Evolutionary conservation across 352 stramenopile genomes (phyloP), one percentile per base, ranked within the genome.

Genomic region (Aphanomyces cochlioides): DNA sequence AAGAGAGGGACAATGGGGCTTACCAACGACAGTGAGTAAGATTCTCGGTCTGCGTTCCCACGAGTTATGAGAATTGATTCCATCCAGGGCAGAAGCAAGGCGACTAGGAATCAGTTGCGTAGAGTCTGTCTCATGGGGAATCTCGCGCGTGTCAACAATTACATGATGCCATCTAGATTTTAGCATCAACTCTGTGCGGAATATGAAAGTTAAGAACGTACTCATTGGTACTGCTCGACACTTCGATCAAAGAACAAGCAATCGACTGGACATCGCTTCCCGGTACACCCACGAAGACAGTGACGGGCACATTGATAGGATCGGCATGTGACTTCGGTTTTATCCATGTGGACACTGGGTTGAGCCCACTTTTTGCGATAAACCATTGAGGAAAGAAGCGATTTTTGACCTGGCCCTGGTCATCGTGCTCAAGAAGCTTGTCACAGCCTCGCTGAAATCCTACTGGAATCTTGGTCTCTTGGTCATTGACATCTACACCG

Each of bases 201-300:
- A 64, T 38, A 61, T 61, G 19, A 64, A 15, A 12, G 4, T 58
- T 12, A 47, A 45, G 56, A 17, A 45, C 60, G 63, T 60, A 69
- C 63, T 81, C 74, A 38, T 83, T 81, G 5, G 60, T 74, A 3
- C 64, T 60, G 0, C 77, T 79, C 8, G 84, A 80, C 56, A 93
- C 76, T 15, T 80, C 75, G 66, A 78, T 84, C 50, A 91, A 63
- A 2, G 73, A 80, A 10, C 74, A 7, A 1, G 77, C 69, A 57
- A 91, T 81, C 8, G 48, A 50, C 4, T 64, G 21, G 0, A 73
- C 77, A 3, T 78, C 77, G 72, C 85, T 93, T 48, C 85, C 83
- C n/a, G 85, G 85, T 12, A 93, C 78, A 0, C 85, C 85, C 5
- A 93, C 5, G 50, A 89, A 75, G 10, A 87, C 59, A 1, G 83